phyloP scores from a whole-genome alignment of 148 eudicot species.

The Fagopyrum homotropicum region DNA sequence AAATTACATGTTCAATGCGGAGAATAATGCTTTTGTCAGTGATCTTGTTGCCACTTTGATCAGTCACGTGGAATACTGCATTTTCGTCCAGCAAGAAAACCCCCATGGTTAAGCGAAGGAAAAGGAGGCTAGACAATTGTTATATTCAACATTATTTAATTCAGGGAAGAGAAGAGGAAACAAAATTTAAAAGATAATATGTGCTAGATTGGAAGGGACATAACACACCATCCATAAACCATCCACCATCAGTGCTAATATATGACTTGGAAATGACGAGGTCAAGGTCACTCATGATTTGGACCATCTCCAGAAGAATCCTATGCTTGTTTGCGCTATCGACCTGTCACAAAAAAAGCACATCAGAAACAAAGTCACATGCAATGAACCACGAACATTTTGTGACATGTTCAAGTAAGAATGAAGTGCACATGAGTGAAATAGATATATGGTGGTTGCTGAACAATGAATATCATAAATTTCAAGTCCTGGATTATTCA shows the following conservation, averaged over 20 bases:
- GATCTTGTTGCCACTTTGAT: slow-evolving; percentile 64
- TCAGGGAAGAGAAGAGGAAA: background rate
- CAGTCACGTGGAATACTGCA: slow-evolving; percentile 93
- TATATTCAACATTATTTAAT: no score
- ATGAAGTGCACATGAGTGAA: background rate
- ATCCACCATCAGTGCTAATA: slow-evolving; percentile 80
- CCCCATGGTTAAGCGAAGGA: background rate
- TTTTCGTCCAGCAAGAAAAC: background rate
- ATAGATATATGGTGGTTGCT: background rate
- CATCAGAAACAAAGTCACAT: background rate
- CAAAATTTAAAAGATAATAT: background rate
- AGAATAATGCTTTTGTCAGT: slow-evolving; percentile 59
- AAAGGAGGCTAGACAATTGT: background rate
- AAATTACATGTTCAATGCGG: slow-evolving; percentile 38
- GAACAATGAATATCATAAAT: background rate
- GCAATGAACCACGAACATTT: background rate
- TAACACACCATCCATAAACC: slow-evolving; percentile 90
- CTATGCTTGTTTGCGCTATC: slow-evolving; percentile 86
- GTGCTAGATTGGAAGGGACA: background rate
- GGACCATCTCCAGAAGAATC: slow-evolving; percentile 78
- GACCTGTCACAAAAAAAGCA: slow-evolving; percentile 30
- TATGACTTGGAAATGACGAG: slow-evolving; percentile 75
- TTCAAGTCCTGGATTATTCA: background rate
- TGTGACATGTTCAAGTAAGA: background rate
- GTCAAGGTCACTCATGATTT: slow-evolving; percentile 78